Evolutionary conservation across 371 early-diverging fungal species (phyloP).

Genomic region (Nematocida sp.): DNA sequence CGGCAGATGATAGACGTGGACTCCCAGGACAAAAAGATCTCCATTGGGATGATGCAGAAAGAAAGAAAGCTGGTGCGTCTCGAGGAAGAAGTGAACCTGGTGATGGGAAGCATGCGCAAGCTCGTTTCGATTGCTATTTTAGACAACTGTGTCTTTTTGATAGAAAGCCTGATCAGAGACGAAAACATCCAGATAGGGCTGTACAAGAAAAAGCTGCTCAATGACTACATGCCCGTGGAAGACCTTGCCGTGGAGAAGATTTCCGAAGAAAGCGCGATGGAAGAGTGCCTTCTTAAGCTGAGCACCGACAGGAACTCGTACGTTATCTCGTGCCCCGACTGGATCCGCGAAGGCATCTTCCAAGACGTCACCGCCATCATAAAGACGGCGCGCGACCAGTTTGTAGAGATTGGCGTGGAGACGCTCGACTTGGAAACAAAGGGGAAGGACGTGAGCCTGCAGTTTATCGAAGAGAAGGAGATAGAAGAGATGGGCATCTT

Average conservation of each 20-base stretch:
- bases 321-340: neutral
- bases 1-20: constrained; percentile 22
- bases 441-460: neutral
- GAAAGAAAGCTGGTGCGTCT: constrained; percentile 23
- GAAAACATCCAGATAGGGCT: neutral
- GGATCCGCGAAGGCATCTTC: neutral
- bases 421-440: neutral
- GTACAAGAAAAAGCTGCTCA: neutral
- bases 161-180: constrained; percentile 6
- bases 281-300: neutral
- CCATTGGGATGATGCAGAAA: constrained; percentile 37
- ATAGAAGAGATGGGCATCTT: neutral
- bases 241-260: neutral
- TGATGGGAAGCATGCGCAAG: neutral
- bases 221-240: neutral
- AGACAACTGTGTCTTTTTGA: constrained; percentile 34
- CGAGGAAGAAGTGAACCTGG: neutral
- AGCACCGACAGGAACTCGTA: neutral
- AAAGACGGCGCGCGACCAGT: constrained; percentile 9
- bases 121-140: constrained; percentile 25
- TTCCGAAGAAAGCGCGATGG: neutral
- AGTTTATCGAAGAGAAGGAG: neutral
- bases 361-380: neutral
- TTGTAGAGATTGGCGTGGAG: neutral
- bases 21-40: constrained; percentile 11